Conservation (phyloP, 352 stramenopile genomes). For the Phytophthora kernoviae region DNA sequence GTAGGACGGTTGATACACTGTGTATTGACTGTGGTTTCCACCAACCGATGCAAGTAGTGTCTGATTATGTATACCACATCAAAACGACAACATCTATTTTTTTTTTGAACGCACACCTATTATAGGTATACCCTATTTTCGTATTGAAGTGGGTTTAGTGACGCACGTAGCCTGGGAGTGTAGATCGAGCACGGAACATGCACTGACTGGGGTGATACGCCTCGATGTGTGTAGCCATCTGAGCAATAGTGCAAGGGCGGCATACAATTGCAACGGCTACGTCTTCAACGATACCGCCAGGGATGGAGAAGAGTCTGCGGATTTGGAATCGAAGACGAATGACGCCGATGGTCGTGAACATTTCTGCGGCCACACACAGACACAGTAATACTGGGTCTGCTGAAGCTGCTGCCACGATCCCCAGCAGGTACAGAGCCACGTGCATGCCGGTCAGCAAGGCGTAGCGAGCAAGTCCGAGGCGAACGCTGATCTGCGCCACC, state of each 20-base stretch:
- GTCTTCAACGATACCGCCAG: constrained; percentile 36
- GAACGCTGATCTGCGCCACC: constrained; percentile 30
- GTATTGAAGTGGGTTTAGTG: constrained; percentile 1
- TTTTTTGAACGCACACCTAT: not conserved
- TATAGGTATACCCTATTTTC: too few relatives aligned
- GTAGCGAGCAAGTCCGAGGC: constrained; percentile 31
- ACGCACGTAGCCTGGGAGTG: constrained; percentile 40
- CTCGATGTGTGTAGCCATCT: constrained; percentile 48
- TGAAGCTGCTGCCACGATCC: constrained; percentile 5
- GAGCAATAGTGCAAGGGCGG: constrained; percentile 47
- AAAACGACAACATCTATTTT: not conserved
- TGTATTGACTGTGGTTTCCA: not conserved
- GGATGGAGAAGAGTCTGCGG: constrained; percentile 47
- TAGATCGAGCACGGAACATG: constrained; percentile 39
- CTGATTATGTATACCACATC: constrained; percentile 6
- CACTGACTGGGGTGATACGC: constrained; percentile 43
- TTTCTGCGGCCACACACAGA: constrained; percentile 1
- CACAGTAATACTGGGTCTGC: constrained; percentile 2
- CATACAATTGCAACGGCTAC: constrained; percentile 35
- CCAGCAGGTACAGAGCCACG: constrained; percentile 10
- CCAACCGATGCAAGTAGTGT: constrained; percentile 18
- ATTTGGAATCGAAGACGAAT: constrained; percentile 38
- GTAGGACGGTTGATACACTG: not conserved
- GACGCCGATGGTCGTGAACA: constrained; percentile 11
- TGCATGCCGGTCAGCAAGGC: constrained; percentile 16